Conservation (phyloP, 2,329 filamentous ascomycete species). For the Arthroderma sp. region DNA sequence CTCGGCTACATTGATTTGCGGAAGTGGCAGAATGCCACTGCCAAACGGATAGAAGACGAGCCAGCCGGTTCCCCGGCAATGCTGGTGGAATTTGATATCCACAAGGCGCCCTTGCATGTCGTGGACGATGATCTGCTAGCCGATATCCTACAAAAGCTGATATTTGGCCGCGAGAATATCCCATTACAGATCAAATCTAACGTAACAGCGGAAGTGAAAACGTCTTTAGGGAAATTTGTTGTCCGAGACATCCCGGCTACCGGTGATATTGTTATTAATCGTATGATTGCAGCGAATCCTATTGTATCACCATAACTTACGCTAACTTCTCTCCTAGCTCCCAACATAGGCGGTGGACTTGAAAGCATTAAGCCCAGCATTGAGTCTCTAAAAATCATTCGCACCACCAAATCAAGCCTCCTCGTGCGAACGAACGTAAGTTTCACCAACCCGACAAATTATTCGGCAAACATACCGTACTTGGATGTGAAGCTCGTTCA, state of each 20-base stretch:
- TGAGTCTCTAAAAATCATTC: slow-evolving; percentile 55
- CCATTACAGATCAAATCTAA: slow-evolving; percentile 60
- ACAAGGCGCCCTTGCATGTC: slow-evolving; percentile 68
- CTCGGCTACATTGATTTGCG: slow-evolving; percentile 67
- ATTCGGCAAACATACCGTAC: slow-evolving; percentile 70
- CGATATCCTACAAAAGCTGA: slow-evolving; percentile 63
- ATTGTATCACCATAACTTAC: slow-evolving; percentile 17
- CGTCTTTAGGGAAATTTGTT: slow-evolving; percentile 65
- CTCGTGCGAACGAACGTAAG: slow-evolving; percentile 61
- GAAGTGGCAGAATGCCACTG: slow-evolving; percentile 76
- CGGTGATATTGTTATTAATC: slow-evolving; percentile 80
- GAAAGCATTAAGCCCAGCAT: slow-evolving; percentile 49
- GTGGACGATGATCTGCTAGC: slow-evolving; percentile 67
- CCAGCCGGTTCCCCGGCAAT: slow-evolving; percentile 49
- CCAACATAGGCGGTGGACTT: slow-evolving; percentile 42
- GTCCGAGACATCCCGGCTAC: slow-evolving; percentile 71
- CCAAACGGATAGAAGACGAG: slow-evolving; percentile 50
- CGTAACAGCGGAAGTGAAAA: slow-evolving; percentile 72
- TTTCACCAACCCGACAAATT: slow-evolving; percentile 79
- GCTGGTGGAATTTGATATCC: slow-evolving; percentile 60
- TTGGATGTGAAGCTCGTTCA: slow-evolving; percentile 62
- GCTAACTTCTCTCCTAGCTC: slow-evolving; percentile 31
- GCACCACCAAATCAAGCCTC: slow-evolving; percentile 59
- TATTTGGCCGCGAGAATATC: slow-evolving; percentile 62
- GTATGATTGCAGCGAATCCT: slow-evolving; percentile 47